Evolutionary conservation across 305 asterid species (phyloP).

Genomic region (Rubia peregrina): DNA sequence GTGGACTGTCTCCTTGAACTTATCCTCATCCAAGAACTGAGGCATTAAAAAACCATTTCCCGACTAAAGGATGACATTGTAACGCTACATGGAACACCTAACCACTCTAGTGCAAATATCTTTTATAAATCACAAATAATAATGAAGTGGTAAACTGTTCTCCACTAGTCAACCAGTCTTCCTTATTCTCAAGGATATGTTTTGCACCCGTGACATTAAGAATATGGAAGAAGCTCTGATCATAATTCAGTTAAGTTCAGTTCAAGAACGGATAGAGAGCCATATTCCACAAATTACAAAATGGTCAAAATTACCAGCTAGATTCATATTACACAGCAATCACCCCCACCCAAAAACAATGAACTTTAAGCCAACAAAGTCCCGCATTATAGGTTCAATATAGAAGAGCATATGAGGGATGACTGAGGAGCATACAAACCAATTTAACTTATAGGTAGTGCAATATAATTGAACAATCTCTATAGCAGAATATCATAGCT

Average conservation of each 20-base stretch:
- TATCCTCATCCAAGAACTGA: conserved; percentile 96
- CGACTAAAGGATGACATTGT: conserved; percentile 96
- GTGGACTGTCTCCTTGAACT: conserved; percentile 88
- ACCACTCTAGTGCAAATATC: conserved; percentile 87
- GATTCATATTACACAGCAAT: too few species aligned
- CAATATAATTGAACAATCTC: too few species aligned
- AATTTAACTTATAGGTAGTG: too few species aligned
- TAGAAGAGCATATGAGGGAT: too few species aligned
- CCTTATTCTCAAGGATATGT: not conserved
- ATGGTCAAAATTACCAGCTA: not conserved
- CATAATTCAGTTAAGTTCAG: not conserved
- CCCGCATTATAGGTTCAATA: too few species aligned
- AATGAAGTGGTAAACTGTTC: conserved; percentile 8
- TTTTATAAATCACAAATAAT: conserved; percentile 26
- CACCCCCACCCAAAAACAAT: too few species aligned
- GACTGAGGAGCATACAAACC: too few species aligned
- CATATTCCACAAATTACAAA: not conserved
- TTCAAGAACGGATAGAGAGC: not conserved
- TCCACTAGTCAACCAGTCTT: conserved; percentile 9
- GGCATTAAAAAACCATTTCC: conserved; percentile 86
- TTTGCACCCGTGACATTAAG: not conserved
- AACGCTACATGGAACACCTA: conserved; percentile 77
- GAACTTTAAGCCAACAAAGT: too few species aligned
- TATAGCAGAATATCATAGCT: too few species aligned
- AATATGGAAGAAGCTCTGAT: not conserved